Percentiles rank a stretch among this genome's conserved stretches.
Evolutionary conservation across 164 flowering plant genomes (phyloP).

Genomic region (Aristolochia contorta): DNA sequence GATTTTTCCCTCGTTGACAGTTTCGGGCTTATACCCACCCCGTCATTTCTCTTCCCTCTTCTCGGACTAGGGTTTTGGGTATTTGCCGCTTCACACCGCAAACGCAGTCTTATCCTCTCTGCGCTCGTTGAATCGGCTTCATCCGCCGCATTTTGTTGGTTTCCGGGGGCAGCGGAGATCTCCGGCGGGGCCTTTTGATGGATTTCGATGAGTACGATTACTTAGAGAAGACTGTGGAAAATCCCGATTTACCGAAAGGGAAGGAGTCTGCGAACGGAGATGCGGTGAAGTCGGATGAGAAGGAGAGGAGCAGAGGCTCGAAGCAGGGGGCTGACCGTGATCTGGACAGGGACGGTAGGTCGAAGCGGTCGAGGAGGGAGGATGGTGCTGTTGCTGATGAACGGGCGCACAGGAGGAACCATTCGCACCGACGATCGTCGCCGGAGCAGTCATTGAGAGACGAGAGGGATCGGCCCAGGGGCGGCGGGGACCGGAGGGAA

Average conservation of each 20-base stretch:
- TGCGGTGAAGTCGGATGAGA: slow-evolving; percentile 12
- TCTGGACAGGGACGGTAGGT: slow-evolving; percentile 18
- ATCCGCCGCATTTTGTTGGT: neutral
- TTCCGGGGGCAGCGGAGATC: neutral
- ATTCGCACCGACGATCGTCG: slow-evolving; percentile 10
- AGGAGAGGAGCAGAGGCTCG: slow-evolving; percentile 30
- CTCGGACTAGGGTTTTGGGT: too few species aligned
- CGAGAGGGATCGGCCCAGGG: slow-evolving; percentile 28
- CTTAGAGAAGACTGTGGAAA: slow-evolving; percentile 77
- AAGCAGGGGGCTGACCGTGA: slow-evolving; percentile 34
- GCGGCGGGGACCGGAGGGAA: slow-evolving; percentile 23
- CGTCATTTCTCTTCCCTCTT: too few species aligned
- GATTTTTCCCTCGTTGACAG: too few species aligned
- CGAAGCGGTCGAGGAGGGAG: slow-evolving; percentile 35
- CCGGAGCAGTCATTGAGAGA: slow-evolving; percentile 14
- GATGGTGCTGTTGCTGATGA: slow-evolving; percentile 17
- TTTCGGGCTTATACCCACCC: too few species aligned
- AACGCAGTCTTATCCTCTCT: too few species aligned
- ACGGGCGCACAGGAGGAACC: slow-evolving; percentile 5
- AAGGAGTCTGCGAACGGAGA: neutral
- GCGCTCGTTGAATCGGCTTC: neutral
- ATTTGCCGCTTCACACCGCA: too few species aligned
- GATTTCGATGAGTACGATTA: slow-evolving; percentile 98
- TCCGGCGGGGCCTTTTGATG: slow-evolving; percentile 19
- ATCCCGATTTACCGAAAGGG: slow-evolving; percentile 11